Percentiles rank a stretch among this genome's conserved stretches.
Evolutionary conservation across 371 early-diverging fungal genomes (phyloP).

Genomic region (Mortierella sp.): DNA sequence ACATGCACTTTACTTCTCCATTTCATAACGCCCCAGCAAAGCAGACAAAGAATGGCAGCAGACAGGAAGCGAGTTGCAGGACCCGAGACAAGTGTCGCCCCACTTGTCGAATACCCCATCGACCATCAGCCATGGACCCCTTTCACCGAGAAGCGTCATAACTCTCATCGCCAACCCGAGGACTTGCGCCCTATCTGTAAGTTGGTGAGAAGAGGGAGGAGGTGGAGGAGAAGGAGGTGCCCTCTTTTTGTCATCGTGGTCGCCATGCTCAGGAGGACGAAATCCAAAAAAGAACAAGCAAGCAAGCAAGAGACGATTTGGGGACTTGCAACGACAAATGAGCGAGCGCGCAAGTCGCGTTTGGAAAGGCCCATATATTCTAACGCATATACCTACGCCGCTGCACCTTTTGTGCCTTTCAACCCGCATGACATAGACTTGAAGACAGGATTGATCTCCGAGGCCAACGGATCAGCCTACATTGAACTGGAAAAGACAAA

Average conservation of each 20-base stretch:
- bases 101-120: slow-evolving; percentile 63
- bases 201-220: slow-evolving; percentile 1
- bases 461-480: slow-evolving; percentile 94
- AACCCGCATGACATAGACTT: slow-evolving; percentile 66
- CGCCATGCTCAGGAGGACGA: neutral
- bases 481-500: slow-evolving; percentile 90
- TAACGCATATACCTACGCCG: neutral
- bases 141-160: slow-evolving; percentile 29
- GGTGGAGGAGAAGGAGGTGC: too few species aligned
- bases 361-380: neutral
- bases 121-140: slow-evolving; percentile 56
- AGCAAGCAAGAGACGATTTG: too few species aligned
- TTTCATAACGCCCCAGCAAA: neutral
- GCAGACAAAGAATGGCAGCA: neutral
- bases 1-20: neutral
- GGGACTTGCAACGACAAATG: too few species aligned
- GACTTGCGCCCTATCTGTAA: slow-evolving; percentile 76
- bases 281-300: neutral
- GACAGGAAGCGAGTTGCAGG: slow-evolving; percentile 86
- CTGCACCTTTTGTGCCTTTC: neutral
- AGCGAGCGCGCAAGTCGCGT: too few species aligned
- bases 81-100: slow-evolving; percentile 80
- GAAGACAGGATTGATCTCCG: slow-evolving; percentile 85
- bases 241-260: too few species aligned
- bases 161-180: slow-evolving; percentile 68